phyloP scores from a whole-genome alignment of 805 yeast genomes.

The Suhomyces canberraensis region DNA sequence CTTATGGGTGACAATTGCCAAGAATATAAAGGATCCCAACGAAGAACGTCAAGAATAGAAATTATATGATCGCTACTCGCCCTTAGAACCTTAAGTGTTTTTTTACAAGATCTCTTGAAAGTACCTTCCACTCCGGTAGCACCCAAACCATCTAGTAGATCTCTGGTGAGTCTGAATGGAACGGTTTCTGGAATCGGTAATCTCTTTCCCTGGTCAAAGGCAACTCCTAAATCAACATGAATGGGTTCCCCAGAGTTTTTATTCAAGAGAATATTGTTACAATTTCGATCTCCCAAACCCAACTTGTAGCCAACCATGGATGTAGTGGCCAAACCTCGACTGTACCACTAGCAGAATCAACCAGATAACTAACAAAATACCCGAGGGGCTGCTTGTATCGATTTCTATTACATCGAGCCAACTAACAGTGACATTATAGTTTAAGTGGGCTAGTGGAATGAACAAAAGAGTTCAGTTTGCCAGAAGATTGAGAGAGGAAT shows the following conservation, averaged over 20 bases:
- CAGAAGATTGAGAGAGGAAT: too few relatives aligned
- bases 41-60: conserved; percentile 78
- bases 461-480: too few relatives aligned
- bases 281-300: conserved; percentile 94
- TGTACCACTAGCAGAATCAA: too few relatives aligned
- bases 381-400: too few relatives aligned
- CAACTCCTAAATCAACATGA: conserved; percentile 94
- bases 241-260: conserved; percentile 82
- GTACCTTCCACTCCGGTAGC: conserved; percentile 76
- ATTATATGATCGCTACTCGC: conserved; percentile 64
- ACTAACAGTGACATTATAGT: too few relatives aligned
- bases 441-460: too few relatives aligned
- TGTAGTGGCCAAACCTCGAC: conserved; percentile 80
- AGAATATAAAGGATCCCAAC: conserved; percentile 89
- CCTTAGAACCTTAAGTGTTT: conserved; percentile 65
- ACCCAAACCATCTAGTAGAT: conserved; percentile 91
- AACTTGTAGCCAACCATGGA: conserved; percentile 85
- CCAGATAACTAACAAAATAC: too few relatives aligned
- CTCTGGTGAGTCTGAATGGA: conserved; percentile 88
- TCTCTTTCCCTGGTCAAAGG: conserved; percentile 89
- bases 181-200: conserved; percentile 89
- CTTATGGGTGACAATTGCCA: conserved; percentile 85
- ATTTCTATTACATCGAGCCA: too few relatives aligned
- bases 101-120: conserved; percentile 70
- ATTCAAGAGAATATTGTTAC: conserved; percentile 86